These are phyloP conservation scores for Astrephomene gubernaculifera DNA, from an alignment of 139 green algal species.

Conservation along the genomic window DNA sequence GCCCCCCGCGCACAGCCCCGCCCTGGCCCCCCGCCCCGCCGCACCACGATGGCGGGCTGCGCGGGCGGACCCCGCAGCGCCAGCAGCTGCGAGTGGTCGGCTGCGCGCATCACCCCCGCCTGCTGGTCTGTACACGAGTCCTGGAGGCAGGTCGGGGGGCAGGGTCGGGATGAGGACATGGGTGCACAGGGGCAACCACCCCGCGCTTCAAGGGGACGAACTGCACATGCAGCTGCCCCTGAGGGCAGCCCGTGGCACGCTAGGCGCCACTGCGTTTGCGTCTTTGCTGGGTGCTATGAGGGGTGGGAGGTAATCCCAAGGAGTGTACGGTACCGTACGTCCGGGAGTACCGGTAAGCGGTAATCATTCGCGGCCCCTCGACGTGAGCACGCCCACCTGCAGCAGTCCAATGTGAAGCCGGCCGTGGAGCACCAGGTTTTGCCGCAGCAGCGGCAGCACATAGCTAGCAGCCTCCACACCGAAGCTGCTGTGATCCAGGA, in stretches of 20 bases:
- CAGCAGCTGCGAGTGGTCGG: not conserved
- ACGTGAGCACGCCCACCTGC: slow-evolving; percentile 5
- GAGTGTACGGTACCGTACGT: too few species aligned
- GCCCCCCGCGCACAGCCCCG: not conserved
- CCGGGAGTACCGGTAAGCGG: too few species aligned
- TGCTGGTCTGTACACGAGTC: slow-evolving; percentile 21
- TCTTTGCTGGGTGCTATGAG: too few species aligned
- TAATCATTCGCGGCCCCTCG: too few species aligned
- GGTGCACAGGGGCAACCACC: too few species aligned
- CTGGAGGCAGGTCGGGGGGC: too few species aligned
- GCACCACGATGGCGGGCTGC: slow-evolving; percentile 3
- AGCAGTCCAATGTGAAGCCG: slow-evolving; percentile 23
- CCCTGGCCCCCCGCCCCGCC: not conserved
- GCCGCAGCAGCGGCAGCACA: not conserved
- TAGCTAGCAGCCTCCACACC: slow-evolving; percentile 8
- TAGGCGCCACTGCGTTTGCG: too few species aligned
- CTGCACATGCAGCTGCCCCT: too few species aligned
- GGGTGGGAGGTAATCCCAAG: too few species aligned
- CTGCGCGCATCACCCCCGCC: not conserved
- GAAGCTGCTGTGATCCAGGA: slow-evolving; percentile 33
- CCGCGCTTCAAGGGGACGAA: too few species aligned
- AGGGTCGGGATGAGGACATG: too few species aligned
- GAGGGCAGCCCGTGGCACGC: too few species aligned
- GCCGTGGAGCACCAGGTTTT: not conserved
- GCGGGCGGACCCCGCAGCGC: not conserved